Conservation (phyloP, 208 protist genomes). For the Balamuthia mandrillaris region DNA sequence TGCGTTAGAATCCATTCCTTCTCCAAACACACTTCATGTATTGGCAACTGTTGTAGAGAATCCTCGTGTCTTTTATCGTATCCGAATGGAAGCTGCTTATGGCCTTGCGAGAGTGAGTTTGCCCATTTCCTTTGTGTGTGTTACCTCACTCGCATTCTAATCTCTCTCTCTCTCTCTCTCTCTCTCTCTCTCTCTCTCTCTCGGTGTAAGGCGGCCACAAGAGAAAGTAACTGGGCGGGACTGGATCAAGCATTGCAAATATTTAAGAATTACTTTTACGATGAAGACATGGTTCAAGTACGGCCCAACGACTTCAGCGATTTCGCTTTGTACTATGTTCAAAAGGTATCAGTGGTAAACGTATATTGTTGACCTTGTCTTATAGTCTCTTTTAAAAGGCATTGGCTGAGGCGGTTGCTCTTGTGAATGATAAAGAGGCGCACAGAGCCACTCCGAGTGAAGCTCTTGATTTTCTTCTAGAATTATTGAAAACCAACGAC, state of each 20-base stretch:
- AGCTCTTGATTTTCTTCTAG: constrained; percentile 42
- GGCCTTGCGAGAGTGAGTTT: too few relatives aligned
- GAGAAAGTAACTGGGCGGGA: too few relatives aligned
- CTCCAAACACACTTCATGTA: too few relatives aligned
- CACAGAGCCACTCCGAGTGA: constrained; percentile 41
- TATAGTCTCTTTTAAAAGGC: neutral
- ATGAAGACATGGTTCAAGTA: neutral
- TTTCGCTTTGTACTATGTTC: neutral
- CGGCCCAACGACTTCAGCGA: constrained; percentile 23
- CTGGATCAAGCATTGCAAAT: too few relatives aligned
- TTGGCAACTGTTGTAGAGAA: neutral
- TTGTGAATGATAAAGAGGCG: neutral
- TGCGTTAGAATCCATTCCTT: too few relatives aligned
- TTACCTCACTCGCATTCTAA: too few relatives aligned
- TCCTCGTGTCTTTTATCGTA: neutral
- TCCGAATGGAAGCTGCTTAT: neutral
- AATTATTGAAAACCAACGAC: constrained; percentile 56
- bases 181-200: too few relatives aligned
- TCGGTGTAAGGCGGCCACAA: too few relatives aligned
- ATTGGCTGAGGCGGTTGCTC: neutral
- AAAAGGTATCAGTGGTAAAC: neutral
- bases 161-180: too few relatives aligned
- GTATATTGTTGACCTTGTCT: neutral
- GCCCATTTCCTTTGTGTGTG: too few relatives aligned
- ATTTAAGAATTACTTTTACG: neutral